Percentiles rank a stretch among this genome's conserved stretches.
These are phyloP conservation scores for Metschnikowia similis DNA, from an alignment of 805 yeast species.

Conservation along the genomic window DNA sequence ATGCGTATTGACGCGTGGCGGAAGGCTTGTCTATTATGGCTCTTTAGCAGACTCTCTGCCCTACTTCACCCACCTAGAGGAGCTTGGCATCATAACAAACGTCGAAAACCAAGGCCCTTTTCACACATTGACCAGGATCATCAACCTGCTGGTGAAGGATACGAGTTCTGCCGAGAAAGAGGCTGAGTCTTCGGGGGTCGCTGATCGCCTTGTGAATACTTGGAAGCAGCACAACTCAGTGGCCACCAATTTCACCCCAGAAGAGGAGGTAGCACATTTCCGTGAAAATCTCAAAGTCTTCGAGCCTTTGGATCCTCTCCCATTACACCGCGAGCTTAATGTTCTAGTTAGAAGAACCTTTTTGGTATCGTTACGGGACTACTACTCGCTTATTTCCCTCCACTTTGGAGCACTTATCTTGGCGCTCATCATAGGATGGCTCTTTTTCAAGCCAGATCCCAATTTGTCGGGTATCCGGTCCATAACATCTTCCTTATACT, in stretches of 20 bases:
- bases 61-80: slow-evolving; percentile 39
- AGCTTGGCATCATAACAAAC: slow-evolving; percentile 8
- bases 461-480: slow-evolving; percentile 65
- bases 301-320: slow-evolving; percentile 19
- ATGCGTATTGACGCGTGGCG: slow-evolving; percentile 60
- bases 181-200: slow-evolving; percentile 8
- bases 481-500: slow-evolving; percentile 34
- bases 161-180: slow-evolving; percentile 13
- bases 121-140: slow-evolving; percentile 12
- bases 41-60: slow-evolving; percentile 39
- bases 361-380: slow-evolving; percentile 31
- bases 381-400: slow-evolving; percentile 29
- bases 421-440: slow-evolving; percentile 71
- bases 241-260: slow-evolving; percentile 1
- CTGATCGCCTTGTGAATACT: slow-evolving; percentile 8
- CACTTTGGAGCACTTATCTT: slow-evolving; percentile 42
- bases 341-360: slow-evolving; percentile 35
- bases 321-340: slow-evolving; percentile 26
- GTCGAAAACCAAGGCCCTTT: slow-evolving; percentile 10
- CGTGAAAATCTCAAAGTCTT: slow-evolving; percentile 18
- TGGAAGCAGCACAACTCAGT: slow-evolving; percentile 11
- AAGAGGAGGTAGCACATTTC: slow-evolving; percentile 16
- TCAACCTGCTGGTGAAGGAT: slow-evolving; percentile 18
- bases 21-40: slow-evolving; percentile 46
- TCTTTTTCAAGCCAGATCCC: slow-evolving; percentile 61